phyloP scores from a whole-genome alignment of 2,329 filamentous ascomycete genomes.

The Phaeosphaeriaceae sp. region DNA sequence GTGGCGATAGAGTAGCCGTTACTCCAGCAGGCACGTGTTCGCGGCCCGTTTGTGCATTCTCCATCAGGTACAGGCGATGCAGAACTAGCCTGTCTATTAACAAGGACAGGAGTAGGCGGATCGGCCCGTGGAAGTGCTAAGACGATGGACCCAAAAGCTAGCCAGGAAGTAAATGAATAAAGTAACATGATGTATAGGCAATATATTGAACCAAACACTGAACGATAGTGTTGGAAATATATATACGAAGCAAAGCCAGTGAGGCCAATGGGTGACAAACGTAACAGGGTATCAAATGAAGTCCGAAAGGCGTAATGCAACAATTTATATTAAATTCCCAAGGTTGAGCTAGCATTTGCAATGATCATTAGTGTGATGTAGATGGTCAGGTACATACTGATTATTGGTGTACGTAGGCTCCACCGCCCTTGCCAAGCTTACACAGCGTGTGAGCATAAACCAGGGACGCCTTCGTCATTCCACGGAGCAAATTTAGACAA shows the following conservation, averaged over 20 bases:
- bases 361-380: not conserved
- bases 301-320: conserved; percentile 8
- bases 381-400: conserved; percentile 1
- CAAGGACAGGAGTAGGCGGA: conserved; percentile 19
- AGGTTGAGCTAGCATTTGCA: conserved; percentile 5
- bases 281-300: conserved; percentile 7
- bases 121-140: conserved; percentile 33
- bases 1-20: conserved; percentile 53
- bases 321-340: conserved; percentile 24
- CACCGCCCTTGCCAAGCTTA: not conserved
- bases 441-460: not conserved
- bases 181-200: conserved; percentile 33
- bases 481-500: not conserved
- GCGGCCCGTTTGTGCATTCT: conserved; percentile 50
- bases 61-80: conserved; percentile 29
- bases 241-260: conserved; percentile 19
- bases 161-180: conserved; percentile 27
- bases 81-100: conserved; percentile 32
- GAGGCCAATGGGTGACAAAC: no score
- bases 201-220: conserved; percentile 7
- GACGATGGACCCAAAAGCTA: conserved; percentile 34
- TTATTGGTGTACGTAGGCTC: not conserved
- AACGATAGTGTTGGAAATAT: conserved; percentile 11
- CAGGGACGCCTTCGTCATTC: not conserved
- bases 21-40: conserved; percentile 51